Evolutionary conservation across 2,329 filamentous ascomycete genomes (phyloP).

Genomic region (Alternaria consortialis): DNA sequence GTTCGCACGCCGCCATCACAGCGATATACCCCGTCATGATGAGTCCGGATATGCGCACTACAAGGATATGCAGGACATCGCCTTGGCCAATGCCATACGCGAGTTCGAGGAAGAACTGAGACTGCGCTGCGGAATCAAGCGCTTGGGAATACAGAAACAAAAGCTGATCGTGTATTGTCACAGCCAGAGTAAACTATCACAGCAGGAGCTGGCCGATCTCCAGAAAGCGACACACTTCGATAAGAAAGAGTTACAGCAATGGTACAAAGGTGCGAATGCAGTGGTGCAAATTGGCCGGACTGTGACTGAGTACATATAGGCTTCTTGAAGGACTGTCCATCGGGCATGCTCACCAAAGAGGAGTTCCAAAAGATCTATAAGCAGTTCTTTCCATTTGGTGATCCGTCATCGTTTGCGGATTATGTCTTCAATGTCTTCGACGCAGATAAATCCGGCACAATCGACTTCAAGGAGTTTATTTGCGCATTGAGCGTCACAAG

Average conservation of each 20-base stretch:
- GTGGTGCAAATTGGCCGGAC: not conserved
- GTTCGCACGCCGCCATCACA: constrained; percentile 42
- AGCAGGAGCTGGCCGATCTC: constrained; percentile 92
- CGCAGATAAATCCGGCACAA: constrained; percentile 94
- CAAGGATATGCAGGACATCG: constrained; percentile 31
- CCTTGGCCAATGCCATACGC: constrained; percentile 38
- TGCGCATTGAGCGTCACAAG: constrained; percentile 96
- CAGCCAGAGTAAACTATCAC: constrained; percentile 98
- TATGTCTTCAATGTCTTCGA: constrained; percentile 99
- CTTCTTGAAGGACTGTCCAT: constrained; percentile 97
- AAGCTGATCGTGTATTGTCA: constrained; percentile 47
- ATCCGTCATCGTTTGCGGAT: constrained; percentile 96
- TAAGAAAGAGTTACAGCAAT: constrained; percentile 99
- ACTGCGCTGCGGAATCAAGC: constrained; percentile 29
- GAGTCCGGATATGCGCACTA: constrained; percentile 40
- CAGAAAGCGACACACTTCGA: constrained; percentile 98
- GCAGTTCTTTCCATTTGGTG: constrained; percentile 98
- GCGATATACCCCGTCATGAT: constrained; percentile 31
- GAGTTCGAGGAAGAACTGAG: constrained; percentile 36
- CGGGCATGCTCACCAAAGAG: constrained; percentile 94
- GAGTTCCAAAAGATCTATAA: constrained; percentile 99
- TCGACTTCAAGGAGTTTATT: constrained; percentile 99
- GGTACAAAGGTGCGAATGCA: constrained; percentile 87
- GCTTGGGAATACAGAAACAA: constrained; percentile 36
- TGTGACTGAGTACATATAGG: constrained; percentile 62